Evolutionary conservation across 169 alveolate genomes (phyloP).

Genomic region (Cryptosporidium baileyi): DNA sequence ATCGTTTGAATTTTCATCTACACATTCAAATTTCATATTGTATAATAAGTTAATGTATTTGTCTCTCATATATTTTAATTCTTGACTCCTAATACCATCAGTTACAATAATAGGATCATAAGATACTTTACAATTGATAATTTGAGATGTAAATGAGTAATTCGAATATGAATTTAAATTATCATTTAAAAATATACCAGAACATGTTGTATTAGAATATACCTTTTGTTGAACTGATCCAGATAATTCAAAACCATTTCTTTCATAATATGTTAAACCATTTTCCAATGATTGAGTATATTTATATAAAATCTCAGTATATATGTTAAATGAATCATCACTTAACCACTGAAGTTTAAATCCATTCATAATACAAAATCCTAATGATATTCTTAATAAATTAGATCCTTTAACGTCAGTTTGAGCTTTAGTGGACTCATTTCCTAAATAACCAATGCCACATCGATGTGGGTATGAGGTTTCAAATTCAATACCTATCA

Average conservation of each 20-base stretch:
- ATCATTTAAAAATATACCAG: slow-evolving; percentile 71
- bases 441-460: slow-evolving; percentile 76
- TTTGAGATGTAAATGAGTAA: neutral
- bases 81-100: slow-evolving; percentile 20
- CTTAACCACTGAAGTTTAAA: slow-evolving; percentile 75
- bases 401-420: slow-evolving; percentile 70
- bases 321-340: slow-evolving; percentile 75
- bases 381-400: slow-evolving; percentile 71
- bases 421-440: slow-evolving; percentile 68
- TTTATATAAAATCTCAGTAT: slow-evolving; percentile 72
- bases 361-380: slow-evolving; percentile 75
- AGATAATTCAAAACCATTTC: slow-evolving; percentile 73
- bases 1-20: slow-evolving; percentile 38
- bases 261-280: slow-evolving; percentile 74
- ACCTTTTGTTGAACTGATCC: slow-evolving; percentile 73
- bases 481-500: slow-evolving; percentile 78
- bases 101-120: slow-evolving; percentile 43
- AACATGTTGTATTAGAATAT: slow-evolving; percentile 70
- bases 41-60: slow-evolving; percentile 55
- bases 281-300: slow-evolving; percentile 73
- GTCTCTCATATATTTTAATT: slow-evolving; percentile 64
- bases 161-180: neutral
- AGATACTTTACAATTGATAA: slow-evolving; percentile 4
- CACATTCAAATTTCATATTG: slow-evolving; percentile 75
- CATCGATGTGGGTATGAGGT: slow-evolving; percentile 75